Evolutionary conservation across 2,329 filamentous ascomycete species (phyloP).

Genomic region (Penicillium sp.): DNA sequence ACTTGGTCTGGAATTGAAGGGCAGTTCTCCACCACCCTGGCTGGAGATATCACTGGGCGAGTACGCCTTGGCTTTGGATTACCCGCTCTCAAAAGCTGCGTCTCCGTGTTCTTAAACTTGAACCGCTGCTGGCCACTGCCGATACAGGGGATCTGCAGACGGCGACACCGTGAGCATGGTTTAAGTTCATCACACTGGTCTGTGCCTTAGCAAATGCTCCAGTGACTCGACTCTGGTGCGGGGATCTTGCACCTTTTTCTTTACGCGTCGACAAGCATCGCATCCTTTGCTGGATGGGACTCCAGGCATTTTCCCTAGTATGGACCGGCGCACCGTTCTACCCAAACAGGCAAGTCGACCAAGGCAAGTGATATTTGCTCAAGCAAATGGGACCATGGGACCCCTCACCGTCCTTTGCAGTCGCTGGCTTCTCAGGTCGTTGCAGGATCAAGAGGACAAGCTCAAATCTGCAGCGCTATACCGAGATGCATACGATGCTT

Average conservation of each 20-base stretch:
- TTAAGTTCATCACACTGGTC: slow-evolving; percentile 30
- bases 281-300: slow-evolving; percentile 30
- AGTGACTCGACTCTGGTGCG: not conserved
- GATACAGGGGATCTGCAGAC: slow-evolving; percentile 25
- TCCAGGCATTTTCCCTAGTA: slow-evolving; percentile 20
- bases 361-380: not conserved
- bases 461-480: not conserved
- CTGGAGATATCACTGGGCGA: not conserved
- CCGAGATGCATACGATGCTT: not conserved
- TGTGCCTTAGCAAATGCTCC: not conserved
- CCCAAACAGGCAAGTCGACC: not conserved
- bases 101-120: slow-evolving; percentile 25
- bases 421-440: not conserved
- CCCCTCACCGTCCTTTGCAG: not conserved
- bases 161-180: slow-evolving; percentile 28
- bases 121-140: slow-evolving; percentile 29
- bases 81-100: not conserved
- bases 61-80: not conserved
- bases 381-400: not conserved
- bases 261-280: slow-evolving; percentile 24
- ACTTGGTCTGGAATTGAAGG: not conserved
- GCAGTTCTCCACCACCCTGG: not conserved
- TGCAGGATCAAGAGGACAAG: not conserved
- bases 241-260: slow-evolving; percentile 24
- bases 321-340: slow-evolving; percentile 1